A percentile compares a stretch with the other conserved stretches of the same genome.
Conservation (phyloP, 371 early-diverging fungal genomes). For the Zopfochytrium polystomum region DNA sequence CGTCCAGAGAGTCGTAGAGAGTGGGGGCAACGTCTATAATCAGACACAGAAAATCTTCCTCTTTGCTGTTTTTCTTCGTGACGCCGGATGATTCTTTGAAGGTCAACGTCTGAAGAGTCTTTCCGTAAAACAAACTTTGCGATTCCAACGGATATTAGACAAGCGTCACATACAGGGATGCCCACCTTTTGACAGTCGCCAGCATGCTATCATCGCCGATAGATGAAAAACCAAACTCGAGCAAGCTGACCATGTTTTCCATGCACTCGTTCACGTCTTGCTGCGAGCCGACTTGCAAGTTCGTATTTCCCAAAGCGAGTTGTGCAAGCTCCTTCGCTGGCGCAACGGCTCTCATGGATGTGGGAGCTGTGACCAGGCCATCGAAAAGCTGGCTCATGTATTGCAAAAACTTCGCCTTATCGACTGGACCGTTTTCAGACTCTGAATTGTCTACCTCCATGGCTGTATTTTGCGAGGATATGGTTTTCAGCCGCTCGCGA, state of each 20-base stretch:
- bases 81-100: conserved; percentile 49
- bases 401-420: not conserved
- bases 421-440: not conserved
- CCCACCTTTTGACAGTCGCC: conserved; percentile 7
- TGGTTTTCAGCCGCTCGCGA: too few species aligned
- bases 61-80: conserved; percentile 44
- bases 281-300: conserved; percentile 4
- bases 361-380: too few species aligned
- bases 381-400: not conserved
- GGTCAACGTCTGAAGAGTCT: conserved; percentile 56
- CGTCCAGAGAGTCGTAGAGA: conserved; percentile 61
- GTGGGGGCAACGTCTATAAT: conserved; percentile 61
- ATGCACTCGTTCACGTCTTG: conserved; percentile 57
- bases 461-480: too few species aligned
- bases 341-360: not conserved
- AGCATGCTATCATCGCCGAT: conserved; percentile 5
- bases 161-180: not conserved
- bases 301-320: conserved; percentile 17
- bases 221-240: conserved; percentile 41
- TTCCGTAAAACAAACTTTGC: conserved; percentile 60
- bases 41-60: conserved; percentile 64
- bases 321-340: conserved; percentile 25
- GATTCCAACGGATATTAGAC: conserved; percentile 2
- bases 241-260: conserved; percentile 65
- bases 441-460: not conserved